Conservation (phyloP, 345 rosid species). For the Punica granatum region DNA sequence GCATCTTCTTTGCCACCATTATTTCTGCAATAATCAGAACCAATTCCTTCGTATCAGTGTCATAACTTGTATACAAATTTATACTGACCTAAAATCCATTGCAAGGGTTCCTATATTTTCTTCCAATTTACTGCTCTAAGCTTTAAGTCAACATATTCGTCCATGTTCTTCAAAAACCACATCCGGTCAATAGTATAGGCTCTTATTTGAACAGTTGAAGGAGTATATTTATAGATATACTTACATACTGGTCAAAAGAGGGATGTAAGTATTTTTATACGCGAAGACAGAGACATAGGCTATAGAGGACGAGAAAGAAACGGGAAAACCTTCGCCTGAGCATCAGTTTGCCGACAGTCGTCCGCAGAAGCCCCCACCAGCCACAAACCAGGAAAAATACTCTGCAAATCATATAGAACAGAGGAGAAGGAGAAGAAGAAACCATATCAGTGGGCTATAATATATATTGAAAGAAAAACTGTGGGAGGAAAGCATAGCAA, state of each 20-base stretch:
- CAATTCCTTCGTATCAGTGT: neutral
- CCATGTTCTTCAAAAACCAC: too few relatives aligned
- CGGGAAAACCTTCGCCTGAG: slow-evolving; percentile 53
- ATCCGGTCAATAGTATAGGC: too few relatives aligned
- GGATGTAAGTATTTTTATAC: neutral
- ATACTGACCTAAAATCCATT: too few relatives aligned
- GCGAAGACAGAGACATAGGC: neutral
- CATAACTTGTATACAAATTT: neutral
- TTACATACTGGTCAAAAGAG: neutral
- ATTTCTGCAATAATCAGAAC: neutral
- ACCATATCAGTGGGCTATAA: neutral
- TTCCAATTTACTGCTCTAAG: neutral
- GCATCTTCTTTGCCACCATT: neutral
- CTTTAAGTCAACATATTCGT: neutral
- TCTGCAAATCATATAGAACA: slow-evolving; percentile 23
- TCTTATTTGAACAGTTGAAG: neutral
- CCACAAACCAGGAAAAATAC: slow-evolving; percentile 73
- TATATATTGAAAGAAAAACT: neutral
- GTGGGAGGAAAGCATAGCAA: neutral
- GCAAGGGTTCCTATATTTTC: too few relatives aligned
- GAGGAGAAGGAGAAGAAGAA: slow-evolving; percentile 1
- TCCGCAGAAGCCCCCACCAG: slow-evolving; percentile 74
- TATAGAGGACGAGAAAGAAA: neutral
- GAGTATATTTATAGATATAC: neutral
- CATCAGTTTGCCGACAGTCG: slow-evolving; percentile 44